phyloP scores from a whole-genome alignment of 78 protist genomes.

The Dictyostelium intermedium region DNA sequence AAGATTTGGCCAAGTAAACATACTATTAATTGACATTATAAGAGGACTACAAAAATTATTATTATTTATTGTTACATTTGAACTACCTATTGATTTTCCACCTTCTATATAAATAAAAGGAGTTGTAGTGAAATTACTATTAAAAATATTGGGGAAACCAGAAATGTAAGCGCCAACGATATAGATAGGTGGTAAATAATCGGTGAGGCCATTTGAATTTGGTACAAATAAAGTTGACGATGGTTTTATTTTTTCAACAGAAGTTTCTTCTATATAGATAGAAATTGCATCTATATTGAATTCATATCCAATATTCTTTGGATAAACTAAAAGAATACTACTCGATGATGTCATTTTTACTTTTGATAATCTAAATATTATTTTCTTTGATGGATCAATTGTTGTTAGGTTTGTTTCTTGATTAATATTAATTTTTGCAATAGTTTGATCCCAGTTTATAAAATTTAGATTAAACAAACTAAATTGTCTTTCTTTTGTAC shows the following conservation, averaged over 20 bases:
- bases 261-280: neutral
- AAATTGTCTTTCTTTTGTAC: too few relatives aligned
- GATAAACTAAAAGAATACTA: neutral
- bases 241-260: neutral
- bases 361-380: neutral
- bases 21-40: neutral
- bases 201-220: too few relatives aligned
- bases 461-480: neutral
- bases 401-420: neutral
- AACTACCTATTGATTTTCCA: too few relatives aligned
- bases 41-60: neutral
- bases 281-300: neutral
- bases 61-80: neutral
- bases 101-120: neutral
- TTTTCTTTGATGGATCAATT: neutral
- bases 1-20: too few relatives aligned
- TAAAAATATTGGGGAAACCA: neutral
- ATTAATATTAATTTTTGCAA: neutral
- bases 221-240: neutral
- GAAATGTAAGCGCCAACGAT: neutral
- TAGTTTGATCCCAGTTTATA: neutral
- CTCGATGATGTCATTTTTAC: neutral
- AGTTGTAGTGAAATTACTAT: neutral
- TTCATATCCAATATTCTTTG: neutral
- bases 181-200: neutral